Evolutionary conservation across 257 asterid species (phyloP).

Genomic region (Solanum sejunctum): DNA sequence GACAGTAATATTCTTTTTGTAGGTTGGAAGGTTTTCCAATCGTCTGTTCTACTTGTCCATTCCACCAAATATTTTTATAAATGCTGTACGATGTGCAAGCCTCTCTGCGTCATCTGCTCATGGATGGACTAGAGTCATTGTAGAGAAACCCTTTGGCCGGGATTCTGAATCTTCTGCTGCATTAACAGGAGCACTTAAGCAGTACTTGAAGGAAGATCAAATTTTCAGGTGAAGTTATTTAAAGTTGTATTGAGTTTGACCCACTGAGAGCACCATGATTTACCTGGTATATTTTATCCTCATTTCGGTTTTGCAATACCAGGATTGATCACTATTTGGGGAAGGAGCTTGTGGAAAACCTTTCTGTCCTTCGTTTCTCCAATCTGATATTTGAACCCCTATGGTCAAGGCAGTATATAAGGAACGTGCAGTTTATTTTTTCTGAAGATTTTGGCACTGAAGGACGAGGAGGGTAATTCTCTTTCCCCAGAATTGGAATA

Average conservation of each 20-base stretch:
- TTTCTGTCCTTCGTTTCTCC: conserved; percentile 89
- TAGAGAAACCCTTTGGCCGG: conserved; percentile 97
- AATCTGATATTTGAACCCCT: conserved; percentile 89
- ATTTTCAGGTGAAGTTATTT: conserved; percentile 53
- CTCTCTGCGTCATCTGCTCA: conserved; percentile 65
- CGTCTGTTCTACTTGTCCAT: conserved; percentile 89
- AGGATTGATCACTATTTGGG: conserved; percentile 99
- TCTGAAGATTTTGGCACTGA: conserved; percentile 98
- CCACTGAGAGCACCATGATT: neutral
- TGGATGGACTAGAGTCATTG: conserved; percentile 97
- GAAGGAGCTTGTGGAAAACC: conserved; percentile 96
- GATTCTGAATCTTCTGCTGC: conserved; percentile 95
- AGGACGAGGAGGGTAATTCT: conserved; percentile 93
- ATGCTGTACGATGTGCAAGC: conserved; percentile 89
- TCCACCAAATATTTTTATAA: conserved; percentile 85
- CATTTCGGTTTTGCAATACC: conserved; percentile 4
- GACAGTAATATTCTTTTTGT: conserved; percentile 9
- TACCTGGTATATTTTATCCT: neutral
- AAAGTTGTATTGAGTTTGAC: neutral
- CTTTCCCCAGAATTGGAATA: conserved; percentile 1
- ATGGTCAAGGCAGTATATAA: conserved; percentile 94
- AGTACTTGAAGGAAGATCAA: conserved; percentile 81
- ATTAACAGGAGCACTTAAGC: conserved; percentile 74
- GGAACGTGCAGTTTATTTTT: conserved; percentile 90
- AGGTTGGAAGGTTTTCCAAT: conserved; percentile 75